These are phyloP conservation scores for Kodamaea derodonti DNA, from an alignment of 1,139 yeast species.

Conservation along the genomic window DNA sequence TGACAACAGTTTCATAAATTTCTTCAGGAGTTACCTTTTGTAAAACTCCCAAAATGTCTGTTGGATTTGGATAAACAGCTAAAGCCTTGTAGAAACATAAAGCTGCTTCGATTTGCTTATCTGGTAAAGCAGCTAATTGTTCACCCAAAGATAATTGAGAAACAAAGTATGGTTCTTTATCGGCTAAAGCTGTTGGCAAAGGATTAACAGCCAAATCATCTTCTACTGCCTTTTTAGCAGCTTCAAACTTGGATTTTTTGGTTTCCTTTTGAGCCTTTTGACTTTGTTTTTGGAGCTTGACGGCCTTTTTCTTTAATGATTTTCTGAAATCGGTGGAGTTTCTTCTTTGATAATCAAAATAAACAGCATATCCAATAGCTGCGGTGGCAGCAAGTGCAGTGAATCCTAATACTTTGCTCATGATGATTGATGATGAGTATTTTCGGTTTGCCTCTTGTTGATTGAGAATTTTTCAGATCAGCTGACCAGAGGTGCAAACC, in stretches of 20 bases:
- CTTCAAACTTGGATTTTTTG: constrained; percentile 57
- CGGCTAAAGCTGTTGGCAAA: constrained; percentile 65
- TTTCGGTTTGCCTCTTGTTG: background rate
- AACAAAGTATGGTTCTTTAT: constrained; percentile 76
- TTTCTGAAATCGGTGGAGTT: constrained; percentile 77
- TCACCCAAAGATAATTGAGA: constrained; percentile 84
- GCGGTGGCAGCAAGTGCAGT: constrained; percentile 51
- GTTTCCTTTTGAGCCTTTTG: constrained; percentile 55
- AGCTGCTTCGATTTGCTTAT: constrained; percentile 73
- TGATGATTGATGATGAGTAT: constrained; percentile 9
- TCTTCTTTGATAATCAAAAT: constrained; percentile 92
- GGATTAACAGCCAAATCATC: constrained; percentile 68
- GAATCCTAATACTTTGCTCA: constrained; percentile 44
- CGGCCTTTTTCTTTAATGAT: constrained; percentile 58
- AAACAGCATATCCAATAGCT: constrained; percentile 70
- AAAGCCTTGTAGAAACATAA: constrained; percentile 92
- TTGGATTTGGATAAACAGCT: constrained; percentile 90
- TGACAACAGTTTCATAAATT: constrained; percentile 75
- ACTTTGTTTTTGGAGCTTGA: constrained; percentile 54
- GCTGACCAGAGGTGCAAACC: no score
- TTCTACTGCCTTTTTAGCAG: constrained; percentile 58
- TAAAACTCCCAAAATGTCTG: constrained; percentile 82
- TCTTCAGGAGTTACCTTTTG: constrained; percentile 83
- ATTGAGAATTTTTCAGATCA: background rate
- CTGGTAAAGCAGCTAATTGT: constrained; percentile 55